Evolutionary conservation across 2,329 filamentous ascomycete genomes (phyloP).

Genomic region (Myriosclerotinia scirpicola): DNA sequence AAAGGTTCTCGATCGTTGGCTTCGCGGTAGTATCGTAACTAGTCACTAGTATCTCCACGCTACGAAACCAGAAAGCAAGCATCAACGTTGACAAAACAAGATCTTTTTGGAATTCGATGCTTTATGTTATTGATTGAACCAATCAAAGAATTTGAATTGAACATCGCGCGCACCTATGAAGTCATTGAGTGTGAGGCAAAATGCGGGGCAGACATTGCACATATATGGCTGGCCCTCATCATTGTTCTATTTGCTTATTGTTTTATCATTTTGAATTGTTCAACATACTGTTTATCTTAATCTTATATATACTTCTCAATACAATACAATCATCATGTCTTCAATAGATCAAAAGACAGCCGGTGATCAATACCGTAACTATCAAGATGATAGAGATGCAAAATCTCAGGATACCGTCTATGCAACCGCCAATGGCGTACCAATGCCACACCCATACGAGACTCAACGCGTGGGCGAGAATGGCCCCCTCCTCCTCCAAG

Average conservation of each 20-base stretch:
- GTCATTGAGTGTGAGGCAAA: constrained; percentile 8
- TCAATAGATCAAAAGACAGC: constrained; percentile 39
- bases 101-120: not conserved
- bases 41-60: not conserved
- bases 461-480: constrained; percentile 47
- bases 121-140: not conserved
- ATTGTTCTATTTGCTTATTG: not conserved
- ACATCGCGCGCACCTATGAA: constrained; percentile 1
- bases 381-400: constrained; percentile 45
- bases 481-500: constrained; percentile 57
- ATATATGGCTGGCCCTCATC: not conserved
- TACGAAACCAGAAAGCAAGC: no score
- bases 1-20: constrained; percentile 11
- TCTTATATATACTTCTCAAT: no score
- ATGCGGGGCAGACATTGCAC: not conserved
- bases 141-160: constrained; percentile 7
- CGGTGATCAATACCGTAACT: constrained; percentile 44
- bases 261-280: not conserved
- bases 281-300: not conserved
- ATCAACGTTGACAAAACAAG: not conserved
- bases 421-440: constrained; percentile 45
- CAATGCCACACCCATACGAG: constrained; percentile 59
- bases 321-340: constrained; percentile 26
- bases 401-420: constrained; percentile 49
- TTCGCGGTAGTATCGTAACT: not conserved